Base-by-base conservation (phyloP, 1,139 yeast species). In the Candida tetrigidarum region DNA sequence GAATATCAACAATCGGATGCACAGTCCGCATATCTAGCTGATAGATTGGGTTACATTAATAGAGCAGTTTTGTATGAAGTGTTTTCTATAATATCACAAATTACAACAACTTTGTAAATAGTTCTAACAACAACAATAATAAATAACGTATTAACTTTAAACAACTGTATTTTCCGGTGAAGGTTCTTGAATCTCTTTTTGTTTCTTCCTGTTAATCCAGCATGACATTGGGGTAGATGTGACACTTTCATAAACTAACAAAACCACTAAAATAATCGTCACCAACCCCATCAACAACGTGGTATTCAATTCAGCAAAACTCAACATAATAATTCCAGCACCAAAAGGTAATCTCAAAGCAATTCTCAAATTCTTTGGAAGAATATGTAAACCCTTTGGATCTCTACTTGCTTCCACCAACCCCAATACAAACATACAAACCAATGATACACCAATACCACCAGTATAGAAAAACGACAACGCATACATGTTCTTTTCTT, bases 381-480 rank as follows among this genome's bases (percentile, higher is more conserved):
- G 47, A 11, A 63, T 26, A 48, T 66, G 72, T 30, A 58, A 41
- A 3, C 57, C 61, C 5, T 56, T 53, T 1, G 67, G 63, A 49
- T 77, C 83, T 29, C 57, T 57, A 30, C 73, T 63, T 38, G 59
- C 60, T 50, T 76, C 83, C 6, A 69, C 49, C 10, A 69, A 47
- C 0, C 78, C 81, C 27, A 76, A 50, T 2, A 67, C 47, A 26
- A 64, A 64, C 51, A 76, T 56, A 28, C 64, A 58, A 5, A 67
- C 32, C 37, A 78, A 59, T 0, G 78, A 60, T 11, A 75, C 68
- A 46, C 74, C 67, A 3, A 78, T 52, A 2, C 83, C 82, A 2
- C 82, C 83, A 4, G 80, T 71, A 50, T 77, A 74, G 56, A 67
- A 76, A 47, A 78, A 73, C 8, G 76, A 64, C 28, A 77, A 62